Conservation (phyloP, 176 grass and related monocot species). For the Musa troglodytarum region DNA sequence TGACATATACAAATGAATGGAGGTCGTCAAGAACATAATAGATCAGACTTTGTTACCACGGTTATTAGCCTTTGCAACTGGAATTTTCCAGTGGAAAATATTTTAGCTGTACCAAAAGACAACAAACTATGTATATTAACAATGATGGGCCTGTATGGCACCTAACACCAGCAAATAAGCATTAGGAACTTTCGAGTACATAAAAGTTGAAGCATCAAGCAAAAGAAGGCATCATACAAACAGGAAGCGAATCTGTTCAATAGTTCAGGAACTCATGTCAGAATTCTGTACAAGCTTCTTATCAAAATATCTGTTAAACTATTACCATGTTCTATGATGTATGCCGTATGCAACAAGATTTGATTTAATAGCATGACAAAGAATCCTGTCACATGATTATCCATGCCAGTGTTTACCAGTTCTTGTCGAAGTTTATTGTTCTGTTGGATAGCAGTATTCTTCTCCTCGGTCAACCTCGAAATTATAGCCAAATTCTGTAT, state of each 20-base stretch:
- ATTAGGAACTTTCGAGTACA: not conserved
- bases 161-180: not conserved
- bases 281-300: too few relatives aligned
- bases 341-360: too few relatives aligned
- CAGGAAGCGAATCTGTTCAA: not conserved
- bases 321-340: too few relatives aligned
- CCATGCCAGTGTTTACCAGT: slow-evolving; percentile 31
- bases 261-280: too few relatives aligned
- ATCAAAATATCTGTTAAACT: too few relatives aligned
- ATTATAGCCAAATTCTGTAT: slow-evolving; percentile 22
- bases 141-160: not conserved
- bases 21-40: not conserved
- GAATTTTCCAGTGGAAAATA: not conserved
- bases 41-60: not conserved
- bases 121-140: not conserved
- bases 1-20: not conserved
- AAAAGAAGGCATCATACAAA: not conserved
- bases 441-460: slow-evolving; percentile 47
- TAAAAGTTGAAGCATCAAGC: not conserved
- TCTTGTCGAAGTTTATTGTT: slow-evolving; percentile 69
- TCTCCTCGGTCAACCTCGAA: slow-evolving; percentile 60
- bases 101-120: not conserved
- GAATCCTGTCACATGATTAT: not conserved
- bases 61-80: not conserved
- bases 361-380: not conserved